phyloP scores from a whole-genome alignment of 306 rosid species.

The Pachyrhizus erosus region DNA sequence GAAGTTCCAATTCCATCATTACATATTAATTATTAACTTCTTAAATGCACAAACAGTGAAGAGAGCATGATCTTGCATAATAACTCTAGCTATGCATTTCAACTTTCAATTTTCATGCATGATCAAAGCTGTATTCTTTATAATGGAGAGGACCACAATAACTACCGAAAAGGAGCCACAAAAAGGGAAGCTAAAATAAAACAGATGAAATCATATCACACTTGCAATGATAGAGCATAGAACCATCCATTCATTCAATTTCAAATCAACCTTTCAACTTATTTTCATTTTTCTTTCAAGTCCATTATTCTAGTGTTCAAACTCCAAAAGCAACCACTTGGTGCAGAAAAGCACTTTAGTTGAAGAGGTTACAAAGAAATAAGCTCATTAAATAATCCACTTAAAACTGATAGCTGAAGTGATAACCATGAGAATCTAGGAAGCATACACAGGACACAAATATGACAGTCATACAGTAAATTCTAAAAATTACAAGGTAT shows the following conservation, averaged over 20 bases:
- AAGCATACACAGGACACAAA: neutral
- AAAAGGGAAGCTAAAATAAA: neutral
- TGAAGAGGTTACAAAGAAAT: neutral
- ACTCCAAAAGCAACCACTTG: slow-evolving; percentile 13
- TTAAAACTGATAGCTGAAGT: neutral
- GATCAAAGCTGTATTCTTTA: neutral
- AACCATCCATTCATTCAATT: too few relatives aligned
- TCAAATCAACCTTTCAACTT: too few relatives aligned
- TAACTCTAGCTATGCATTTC: slow-evolving; percentile 2
- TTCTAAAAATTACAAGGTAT: neutral
- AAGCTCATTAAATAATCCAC: slow-evolving; percentile 7
- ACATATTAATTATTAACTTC: too few relatives aligned
- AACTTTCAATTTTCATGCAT: slow-evolving; percentile 2
- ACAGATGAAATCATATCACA: too few relatives aligned
- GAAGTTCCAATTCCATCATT: too few relatives aligned
- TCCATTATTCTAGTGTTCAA: neutral
- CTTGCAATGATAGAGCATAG: too few relatives aligned
- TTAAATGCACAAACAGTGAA: too few relatives aligned
- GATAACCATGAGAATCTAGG: neutral
- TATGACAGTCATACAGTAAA: neutral
- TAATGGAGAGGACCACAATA: neutral
- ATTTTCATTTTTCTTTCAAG: too few relatives aligned
- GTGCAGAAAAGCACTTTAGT: neutral
- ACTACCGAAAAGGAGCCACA: neutral
- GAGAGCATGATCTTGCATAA: slow-evolving; percentile 47